These are phyloP conservation scores for Penicillium olsonii DNA, from an alignment of 2,329 filamentous ascomycete species.

Conservation along the genomic window DNA sequence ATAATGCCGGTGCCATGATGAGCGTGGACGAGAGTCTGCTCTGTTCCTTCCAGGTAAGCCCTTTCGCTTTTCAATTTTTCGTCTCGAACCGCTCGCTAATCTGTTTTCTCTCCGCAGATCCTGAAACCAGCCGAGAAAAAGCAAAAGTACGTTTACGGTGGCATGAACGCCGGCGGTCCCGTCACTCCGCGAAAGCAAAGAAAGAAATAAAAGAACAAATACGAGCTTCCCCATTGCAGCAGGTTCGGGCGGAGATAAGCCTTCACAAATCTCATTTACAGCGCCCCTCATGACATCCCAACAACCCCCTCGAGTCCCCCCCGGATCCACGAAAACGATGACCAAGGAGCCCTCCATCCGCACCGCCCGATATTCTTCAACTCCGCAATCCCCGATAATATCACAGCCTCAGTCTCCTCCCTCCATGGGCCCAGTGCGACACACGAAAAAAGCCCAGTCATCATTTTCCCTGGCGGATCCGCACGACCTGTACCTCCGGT, in stretches of 20 bases:
- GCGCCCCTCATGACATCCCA: constrained; percentile 30
- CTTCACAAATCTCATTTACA: constrained; percentile 31
- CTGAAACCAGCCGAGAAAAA: constrained; percentile 99
- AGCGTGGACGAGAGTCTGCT: constrained; percentile 97
- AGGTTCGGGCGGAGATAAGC: constrained; percentile 94
- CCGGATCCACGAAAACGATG: constrained; percentile 29
- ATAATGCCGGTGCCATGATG: constrained; percentile 99
- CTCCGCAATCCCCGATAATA: constrained; percentile 19
- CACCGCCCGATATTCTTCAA: constrained; percentile 19
- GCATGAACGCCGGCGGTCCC: constrained; percentile 69
- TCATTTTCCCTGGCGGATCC: constrained; percentile 20
- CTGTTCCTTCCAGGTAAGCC: constrained; percentile 96
- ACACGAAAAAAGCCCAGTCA: constrained; percentile 18
- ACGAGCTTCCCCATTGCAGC: constrained; percentile 72
- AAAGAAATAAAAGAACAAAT: constrained; percentile 68
- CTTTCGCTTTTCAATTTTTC: constrained; percentile 3
- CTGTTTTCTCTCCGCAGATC: constrained; percentile 62
- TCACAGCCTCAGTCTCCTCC: constrained; percentile 4
- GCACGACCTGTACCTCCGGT: constrained; percentile 22
- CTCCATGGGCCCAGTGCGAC: constrained; percentile 16
- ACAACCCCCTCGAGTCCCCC: constrained; percentile 21
- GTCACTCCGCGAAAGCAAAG: constrained; percentile 71
- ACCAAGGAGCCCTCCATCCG: constrained; percentile 23
- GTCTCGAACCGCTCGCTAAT: constrained; percentile 1
- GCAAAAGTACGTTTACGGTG: constrained; percentile 95